A percentile compares a stretch with the other conserved stretches of the same genome.
Conservation (phyloP, 371 early-diverging fungal genomes). For the Mortierella sp. region DNA sequence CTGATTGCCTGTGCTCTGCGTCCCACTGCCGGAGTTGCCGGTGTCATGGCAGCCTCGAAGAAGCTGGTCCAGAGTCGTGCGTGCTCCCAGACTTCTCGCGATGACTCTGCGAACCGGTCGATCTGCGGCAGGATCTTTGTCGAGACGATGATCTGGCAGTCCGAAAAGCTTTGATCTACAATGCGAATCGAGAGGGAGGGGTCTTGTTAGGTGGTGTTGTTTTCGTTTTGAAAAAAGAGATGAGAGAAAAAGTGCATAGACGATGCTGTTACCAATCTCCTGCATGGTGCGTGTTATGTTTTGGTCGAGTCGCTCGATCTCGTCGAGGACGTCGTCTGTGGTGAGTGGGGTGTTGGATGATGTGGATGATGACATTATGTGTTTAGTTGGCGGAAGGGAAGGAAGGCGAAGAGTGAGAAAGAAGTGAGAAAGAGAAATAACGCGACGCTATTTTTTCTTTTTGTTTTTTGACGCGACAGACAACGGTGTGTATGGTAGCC, state of each 20-base stretch:
- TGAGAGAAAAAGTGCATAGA: not conserved
- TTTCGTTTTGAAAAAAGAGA: not conserved
- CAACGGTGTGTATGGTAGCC: too few species aligned
- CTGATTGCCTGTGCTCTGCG: constrained; percentile 18
- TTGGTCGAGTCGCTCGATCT: constrained; percentile 62
- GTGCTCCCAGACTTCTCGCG: constrained; percentile 57
- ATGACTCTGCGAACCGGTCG: constrained; percentile 62
- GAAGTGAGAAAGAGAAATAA: not conserved
- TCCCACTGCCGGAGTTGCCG: constrained; percentile 8
- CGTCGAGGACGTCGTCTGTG: constrained; percentile 46
- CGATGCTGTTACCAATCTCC: constrained; percentile 55
- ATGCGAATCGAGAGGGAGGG: too few species aligned
- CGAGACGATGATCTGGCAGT: constrained; percentile 63
- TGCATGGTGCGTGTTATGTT: constrained; percentile 66
- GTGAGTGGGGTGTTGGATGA: constrained; percentile 20
- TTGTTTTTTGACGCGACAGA: too few species aligned
- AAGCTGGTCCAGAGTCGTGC: constrained; percentile 45
- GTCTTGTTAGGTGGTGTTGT: not conserved
- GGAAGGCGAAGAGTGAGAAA: not conserved
- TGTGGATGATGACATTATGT: not conserved
- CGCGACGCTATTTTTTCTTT: too few species aligned
- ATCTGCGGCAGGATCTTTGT: constrained; percentile 62
- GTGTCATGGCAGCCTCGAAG: constrained; percentile 34
- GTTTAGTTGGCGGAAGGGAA: not conserved
- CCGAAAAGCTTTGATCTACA: constrained; percentile 67